Base-by-base conservation (phyloP, 345 rosid species). In the Cardamine occulta region DNA sequence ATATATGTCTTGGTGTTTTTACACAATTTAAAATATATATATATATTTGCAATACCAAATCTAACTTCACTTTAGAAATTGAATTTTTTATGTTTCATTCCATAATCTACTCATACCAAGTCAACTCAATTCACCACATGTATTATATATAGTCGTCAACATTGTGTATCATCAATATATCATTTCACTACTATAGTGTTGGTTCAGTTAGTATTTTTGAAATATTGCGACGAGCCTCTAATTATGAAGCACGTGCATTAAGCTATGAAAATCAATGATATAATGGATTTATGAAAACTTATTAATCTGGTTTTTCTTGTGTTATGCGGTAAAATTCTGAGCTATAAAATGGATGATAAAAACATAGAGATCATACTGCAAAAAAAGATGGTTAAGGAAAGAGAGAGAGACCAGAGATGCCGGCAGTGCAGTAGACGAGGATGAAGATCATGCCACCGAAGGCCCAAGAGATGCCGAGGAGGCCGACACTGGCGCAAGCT, bases 381-480 rank as follows among this genome's bases (percentile, higher is more conserved):
- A 72, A 60, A 71, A 60, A 48, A 51, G 6, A 24, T 32, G 29
- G 29, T 32, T 56, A 56, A 61, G 14, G 53, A 68, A 13, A 28
- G 15, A 11, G 7, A 66, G 35, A 67, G 55, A 8, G 19, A 88
- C 98, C 93, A 21, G 98, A 93, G 64, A 93, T 88, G 13, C 93
- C 96, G 29, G 95, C 95, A 23, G 93, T 93, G 84, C 94, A 93
- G 81, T 92, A 92, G 55, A 92, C 94, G 17, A 35, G 39, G 39
- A 35, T 35, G 39, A 35, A 89, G 79, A 89, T 86, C 95, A 89
- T 89, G 79, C 96, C 96, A 70, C 97, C 97, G 17, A 88, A 87
- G 63, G 94, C 88, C 97, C 94, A 93, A 21, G 97, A 89, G 14
- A 93, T 87, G 8, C 96, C 91, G 6, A 93, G 94, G 56, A 83